Evolutionary conservation across 148 eudicot genomes (phyloP), one percentile per base, ranked within the genome.

Genomic region (Dysphania ambrosioides): DNA sequence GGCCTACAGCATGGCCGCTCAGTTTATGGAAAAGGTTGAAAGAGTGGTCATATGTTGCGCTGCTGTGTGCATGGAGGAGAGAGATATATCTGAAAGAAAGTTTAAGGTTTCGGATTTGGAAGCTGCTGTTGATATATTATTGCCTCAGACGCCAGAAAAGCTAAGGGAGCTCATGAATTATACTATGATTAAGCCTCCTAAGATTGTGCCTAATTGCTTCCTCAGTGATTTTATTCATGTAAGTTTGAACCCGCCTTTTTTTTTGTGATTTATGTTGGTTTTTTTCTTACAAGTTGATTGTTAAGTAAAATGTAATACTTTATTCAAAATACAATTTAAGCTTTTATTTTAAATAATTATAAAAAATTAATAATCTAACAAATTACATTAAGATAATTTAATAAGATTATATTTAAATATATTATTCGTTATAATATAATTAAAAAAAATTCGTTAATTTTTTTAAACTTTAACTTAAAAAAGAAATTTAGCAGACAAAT

Each of bases 21-120:
- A 79, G 76, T 85, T 57, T 19, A 49, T 32, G 47, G 85, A 78
- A 56, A 73, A 27, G 61, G 91, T 93, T 76, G 98, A 89, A 79
- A 79, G 79, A 75, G 88, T 88, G 70, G 94, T 93, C 70, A 79
- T 93, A 44, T 84, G 89, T 71, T 85, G 97, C 47, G 81, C 91
- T 0, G 98, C 92, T 31, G 87, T 93, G 34, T 85, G 86, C 27
- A 24, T 93, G 83, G 98, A 93, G 82, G 92, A 93, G 81, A 85
- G 64, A 79, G 97, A 93, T 73, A 21, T 91, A 18, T 63, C 6
- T 70, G 85, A 81, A 3, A 94, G 97, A 68, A 27, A 86, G 87
- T 91, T 93, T n/a, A 80, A 73, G 81, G 98, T 89, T 66, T 19
- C 70, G 51, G 80, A 84, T 55, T 64, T 91, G 84, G 98, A 91